phyloP scores from a whole-genome alignment of 306 rosid species.

The Begonia fuchsioides region DNA sequence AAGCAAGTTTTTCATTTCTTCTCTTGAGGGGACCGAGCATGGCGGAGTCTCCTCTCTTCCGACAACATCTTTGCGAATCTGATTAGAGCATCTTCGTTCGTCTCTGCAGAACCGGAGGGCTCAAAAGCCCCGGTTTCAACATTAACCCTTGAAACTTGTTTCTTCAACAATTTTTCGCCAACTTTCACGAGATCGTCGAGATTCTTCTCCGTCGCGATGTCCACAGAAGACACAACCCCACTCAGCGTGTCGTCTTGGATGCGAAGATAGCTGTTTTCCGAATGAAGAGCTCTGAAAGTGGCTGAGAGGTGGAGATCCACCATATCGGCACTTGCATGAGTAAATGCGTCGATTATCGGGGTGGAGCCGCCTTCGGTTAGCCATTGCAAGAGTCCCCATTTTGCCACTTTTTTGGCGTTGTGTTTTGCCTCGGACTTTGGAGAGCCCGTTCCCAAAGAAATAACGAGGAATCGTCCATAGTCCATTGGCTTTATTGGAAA shows the following conservation, averaged over 20 bases:
- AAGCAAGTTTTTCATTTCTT: neutral
- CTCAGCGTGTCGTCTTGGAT: slow-evolving; percentile 43
- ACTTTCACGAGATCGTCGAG: slow-evolving; percentile 27
- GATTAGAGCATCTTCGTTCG: slow-evolving; percentile 37
- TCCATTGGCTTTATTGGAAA: slow-evolving; percentile 17
- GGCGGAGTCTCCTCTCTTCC: slow-evolving; percentile 27
- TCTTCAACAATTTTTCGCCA: slow-evolving; percentile 35
- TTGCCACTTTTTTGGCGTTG: slow-evolving; percentile 17
- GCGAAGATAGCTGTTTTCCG: slow-evolving; percentile 18
- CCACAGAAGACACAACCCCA: slow-evolving; percentile 29
- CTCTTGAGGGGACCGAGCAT: slow-evolving; percentile 14
- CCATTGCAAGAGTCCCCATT: slow-evolving; percentile 30
- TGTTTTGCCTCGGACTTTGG: slow-evolving; percentile 11
- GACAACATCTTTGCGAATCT: slow-evolving; percentile 45
- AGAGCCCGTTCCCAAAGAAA: slow-evolving; percentile 31
- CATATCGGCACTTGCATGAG: slow-evolving; percentile 30
- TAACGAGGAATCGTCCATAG: slow-evolving; percentile 15
- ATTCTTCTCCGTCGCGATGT: slow-evolving; percentile 36
- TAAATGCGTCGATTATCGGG: slow-evolving; percentile 21
- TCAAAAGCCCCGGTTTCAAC: slow-evolving; percentile 26
- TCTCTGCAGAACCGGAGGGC: slow-evolving; percentile 6
- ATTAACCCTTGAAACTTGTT: slow-evolving; percentile 41
- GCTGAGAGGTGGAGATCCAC: slow-evolving; percentile 29
- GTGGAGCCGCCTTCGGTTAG: slow-evolving; percentile 15
- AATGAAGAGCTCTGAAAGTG: slow-evolving; percentile 19